Base-by-base conservation (phyloP, 129 eudicot genomes). In the Artemisia tridentata region DNA sequence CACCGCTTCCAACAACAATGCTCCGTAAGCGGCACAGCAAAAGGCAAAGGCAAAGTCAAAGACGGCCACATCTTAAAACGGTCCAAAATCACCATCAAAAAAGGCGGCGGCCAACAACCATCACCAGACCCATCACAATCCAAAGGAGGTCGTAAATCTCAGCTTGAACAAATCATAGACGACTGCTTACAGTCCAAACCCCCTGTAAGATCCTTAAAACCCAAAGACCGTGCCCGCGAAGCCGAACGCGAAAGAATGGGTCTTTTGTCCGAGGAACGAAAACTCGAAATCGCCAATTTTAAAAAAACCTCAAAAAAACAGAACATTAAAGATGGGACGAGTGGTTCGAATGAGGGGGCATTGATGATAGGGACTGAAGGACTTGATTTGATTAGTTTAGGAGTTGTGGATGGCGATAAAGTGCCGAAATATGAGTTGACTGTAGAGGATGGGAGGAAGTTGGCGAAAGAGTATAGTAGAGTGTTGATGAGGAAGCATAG, bases 391-490 rank as follows among this genome's bases (percentile, higher is more conserved):
- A 82, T 89, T 6, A 77, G 69, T 3, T 74, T 89, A 46, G 98
- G 98, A 4, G 10, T 87, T 25, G 98, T 89, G 66, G 95, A 89
- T 63, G 95, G 61, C 21, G 90, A 89, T 78, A 76, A 84, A 78
- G 67, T 93, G 58, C 96, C 96, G 0, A 87, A 85, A 50, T 93
- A 87, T 49, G 92, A 89, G 2, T 59, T 93, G 74, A 87, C 80
- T 1, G 96, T 84, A 62, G 98, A 89, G 47, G 98, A 93, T 82
- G 98, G 98, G 6, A 74, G 77, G 66, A 76, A 76, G 82, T 76
- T 93, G 29, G 98, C 98, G 2, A 93, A 93, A 84, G 98, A 93
- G 82, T 89, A 89, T 65, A 87, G 96, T 73, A 74, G 97, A 79
- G 80, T 89, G 78, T 79, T 89, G 83, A 93, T 93, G 98, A 82